Base-by-base conservation (phyloP, 768 basidiomycete genomes). In the Pleurotus pulmonarius region DNA sequence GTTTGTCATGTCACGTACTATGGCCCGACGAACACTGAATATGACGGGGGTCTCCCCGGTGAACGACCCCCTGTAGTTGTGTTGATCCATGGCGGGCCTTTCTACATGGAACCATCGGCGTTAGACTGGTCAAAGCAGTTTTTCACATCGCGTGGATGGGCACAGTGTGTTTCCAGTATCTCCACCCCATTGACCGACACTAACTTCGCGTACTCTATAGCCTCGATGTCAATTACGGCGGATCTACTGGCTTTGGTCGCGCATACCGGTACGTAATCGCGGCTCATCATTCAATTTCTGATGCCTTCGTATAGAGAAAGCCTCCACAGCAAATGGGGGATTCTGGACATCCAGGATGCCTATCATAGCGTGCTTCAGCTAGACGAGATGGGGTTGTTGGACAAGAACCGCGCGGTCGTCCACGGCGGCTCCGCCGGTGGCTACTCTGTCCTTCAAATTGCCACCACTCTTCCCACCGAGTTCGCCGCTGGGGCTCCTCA, bases 351-450 rank as follows among this genome's bases (percentile, higher is more conserved):
- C 4, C 62, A 70, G 22, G 85, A 86, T 65, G 75, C 75, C 40
- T 73, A 72, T 15, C 60, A 67, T 13, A 76, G 79, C 3, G 75
- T 77, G 0, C 61, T 64, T 25, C 56, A 70, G 51, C 73, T 84
- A 38, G 58, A 71, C 56, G 69, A 69, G 1, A 73, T 78, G 59
- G 58, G 60, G 0, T 29, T 52, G 4, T 75, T 82, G 48, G 85
- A 86, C 49, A 60, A 65, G 2, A 47, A 70, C 41, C 80, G 84
- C 15, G 73, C 76, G 6, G 80, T 76, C 3, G 79, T 86, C 52
- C 76, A 80, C 5, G 85, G 85, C 5, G 73, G 77, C 0, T 82
- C 80, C 3, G 75, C 85, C 20, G 83, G 85, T 0, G 85, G 85
- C 0, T 85, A 72, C 64, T 81, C 82, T 8, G 72, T 75, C 4